Evolutionary conservation across 2,329 filamentous ascomycete species (phyloP), one percentile per base, ranked within the genome.

Genomic region (Aureobasidium sp.): DNA sequence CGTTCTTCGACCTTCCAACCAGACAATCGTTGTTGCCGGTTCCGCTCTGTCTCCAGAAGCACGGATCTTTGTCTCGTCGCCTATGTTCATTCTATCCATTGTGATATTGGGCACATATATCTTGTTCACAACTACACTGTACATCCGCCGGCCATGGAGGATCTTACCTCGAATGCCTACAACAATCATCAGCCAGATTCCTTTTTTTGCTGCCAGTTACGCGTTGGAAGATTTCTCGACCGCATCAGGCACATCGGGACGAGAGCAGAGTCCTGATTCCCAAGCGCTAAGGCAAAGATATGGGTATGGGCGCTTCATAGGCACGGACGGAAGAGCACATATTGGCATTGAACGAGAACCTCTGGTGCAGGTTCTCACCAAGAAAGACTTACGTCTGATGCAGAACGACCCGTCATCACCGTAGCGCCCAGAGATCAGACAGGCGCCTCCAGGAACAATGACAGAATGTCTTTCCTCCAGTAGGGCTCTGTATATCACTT

Each of bases 91-190:
- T 3, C 73, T 83, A 0, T 72, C 75, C 0, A 67, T 79, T 6
- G 62, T 61, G 0, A 76, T 84, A 0, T 62, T 85, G 0, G 64
- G 49, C 0, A 21, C 77, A 0, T 79, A 84, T 45, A 64, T 77
- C 0, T 8, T 78, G 0, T 74, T 78, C 0, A 74, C 77, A 0
- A n/a, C 75, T 0, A 0, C 71, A 0, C 72, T 83, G 4, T 85
- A 83, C 59, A 13, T 68, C 0, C 64, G 69, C 0, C 64, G 77
- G 0, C 74, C 79, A 0, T 72, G 71, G 1, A 70, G 71, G 2
- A 77, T 79, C 21, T 69, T 85, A 0, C 77, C 81, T 0, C 70
- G 79, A 0, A 70, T 85, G 67, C 83, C 82, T 0, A 80, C 78
- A 0, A 79, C 74, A 0, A 70, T 84, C 0, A 82, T 75, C 0